Percentiles rank a stretch among this genome's conserved stretches.
Evolutionary conservation across 140 eudicot species (phyloP).

Genomic region (Eryngium alpinum): DNA sequence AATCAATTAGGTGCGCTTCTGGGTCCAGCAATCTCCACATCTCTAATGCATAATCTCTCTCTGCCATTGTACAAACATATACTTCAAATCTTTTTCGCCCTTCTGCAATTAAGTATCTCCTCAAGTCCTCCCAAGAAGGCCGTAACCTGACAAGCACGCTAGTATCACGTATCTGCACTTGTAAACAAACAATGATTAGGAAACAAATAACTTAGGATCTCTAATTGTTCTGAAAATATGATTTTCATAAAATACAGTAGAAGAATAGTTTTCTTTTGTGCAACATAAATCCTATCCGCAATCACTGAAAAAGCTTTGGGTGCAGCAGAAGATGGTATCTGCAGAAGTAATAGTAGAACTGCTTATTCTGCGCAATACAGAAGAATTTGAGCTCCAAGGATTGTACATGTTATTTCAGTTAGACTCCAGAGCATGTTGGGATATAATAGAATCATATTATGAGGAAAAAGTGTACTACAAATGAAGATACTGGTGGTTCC

Average conservation of each 20-base stretch:
- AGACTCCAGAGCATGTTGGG: background rate
- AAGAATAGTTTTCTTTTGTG: background rate
- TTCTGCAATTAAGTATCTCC: conserved; percentile 66
- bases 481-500: background rate
- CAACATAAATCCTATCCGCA: background rate
- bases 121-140: conserved; percentile 97
- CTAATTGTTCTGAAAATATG: background rate
- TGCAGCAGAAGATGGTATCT: background rate
- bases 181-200: conserved; percentile 14
- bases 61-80: conserved; percentile 95
- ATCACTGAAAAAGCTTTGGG: background rate
- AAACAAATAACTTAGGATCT: background rate
- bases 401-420: background rate
- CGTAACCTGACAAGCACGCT: conserved; percentile 90
- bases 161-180: conserved; percentile 83
- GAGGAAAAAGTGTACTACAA: background rate
- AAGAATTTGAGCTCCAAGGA: background rate
- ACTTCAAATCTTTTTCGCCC: conserved; percentile 95
- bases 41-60: conserved; percentile 88
- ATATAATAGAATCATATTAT: background rate
- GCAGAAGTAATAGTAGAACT: background rate
- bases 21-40: conserved; percentile 99
- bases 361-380: background rate
- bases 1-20: conserved; percentile 54
- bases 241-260: background rate